phyloP scores from a whole-genome alignment of 495 filamentous ascomycete species.

The Xylaria telfairii region DNA sequence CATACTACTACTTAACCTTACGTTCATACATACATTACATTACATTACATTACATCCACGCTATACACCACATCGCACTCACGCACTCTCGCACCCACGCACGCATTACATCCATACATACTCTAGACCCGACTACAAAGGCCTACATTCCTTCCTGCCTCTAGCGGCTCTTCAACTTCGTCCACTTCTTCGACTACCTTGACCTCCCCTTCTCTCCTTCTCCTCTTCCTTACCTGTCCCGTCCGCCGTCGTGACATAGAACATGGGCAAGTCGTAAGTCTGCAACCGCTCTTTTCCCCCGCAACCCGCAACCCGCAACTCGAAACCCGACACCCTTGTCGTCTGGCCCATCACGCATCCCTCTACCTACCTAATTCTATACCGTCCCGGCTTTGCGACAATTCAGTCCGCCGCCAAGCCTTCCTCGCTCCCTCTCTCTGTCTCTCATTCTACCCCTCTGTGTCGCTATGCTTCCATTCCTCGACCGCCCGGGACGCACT shows the following conservation, averaged over 20 bases:
- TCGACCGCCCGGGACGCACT: neutral
- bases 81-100: too few relatives aligned
- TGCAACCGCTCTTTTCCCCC: slow-evolving; percentile 15
- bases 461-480: neutral
- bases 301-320: too few relatives aligned
- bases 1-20: too few relatives aligned
- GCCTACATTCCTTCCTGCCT: neutral
- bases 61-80: too few relatives aligned
- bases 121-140: neutral
- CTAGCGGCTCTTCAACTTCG: neutral
- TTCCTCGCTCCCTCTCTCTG: neutral
- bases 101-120: too few relatives aligned
- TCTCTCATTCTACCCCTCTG: neutral
- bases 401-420: neutral
- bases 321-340: neutral
- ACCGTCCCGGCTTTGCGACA: neutral
- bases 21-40: neutral
- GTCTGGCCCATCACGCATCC: slow-evolving; percentile 19
- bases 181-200: neutral
- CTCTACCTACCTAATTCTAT: too few relatives aligned
- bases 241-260: slow-evolving; percentile 25
- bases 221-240: neutral
- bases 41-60: neutral
- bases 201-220: neutral
- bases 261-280: slow-evolving; percentile 58